A percentile compares a stretch with the other conserved stretches of the same genome.
These are phyloP conservation scores for Rhodotorula glutinis DNA, from an alignment of 1,284 basidiomycete species.

Conservation along the genomic window DNA sequence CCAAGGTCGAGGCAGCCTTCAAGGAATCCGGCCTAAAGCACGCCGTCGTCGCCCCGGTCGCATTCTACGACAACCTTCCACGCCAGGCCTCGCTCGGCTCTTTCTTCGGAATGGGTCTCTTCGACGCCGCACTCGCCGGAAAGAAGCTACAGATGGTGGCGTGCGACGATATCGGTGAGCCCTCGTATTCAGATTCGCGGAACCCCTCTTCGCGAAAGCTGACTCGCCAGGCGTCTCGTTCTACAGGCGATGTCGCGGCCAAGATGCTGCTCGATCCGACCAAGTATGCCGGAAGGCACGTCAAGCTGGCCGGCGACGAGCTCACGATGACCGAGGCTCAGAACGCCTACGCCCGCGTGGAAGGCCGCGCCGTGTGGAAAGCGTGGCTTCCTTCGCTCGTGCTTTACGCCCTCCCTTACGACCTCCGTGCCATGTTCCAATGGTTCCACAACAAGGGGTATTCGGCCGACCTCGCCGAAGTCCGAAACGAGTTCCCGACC, in stretches of 20 bases:
- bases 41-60: conserved; percentile 12
- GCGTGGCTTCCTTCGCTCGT: conserved; percentile 5
- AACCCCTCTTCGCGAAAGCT: too few relatives aligned
- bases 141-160: conserved; percentile 17
- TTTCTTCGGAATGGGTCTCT: conserved; percentile 10
- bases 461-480: not conserved
- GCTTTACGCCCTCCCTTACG: conserved; percentile 10
- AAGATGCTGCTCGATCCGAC: conserved; percentile 10
- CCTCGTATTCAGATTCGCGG: too few relatives aligned
- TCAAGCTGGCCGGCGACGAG: conserved; percentile 20
- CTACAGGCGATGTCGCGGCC: conserved; percentile 16
- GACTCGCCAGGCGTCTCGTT: too few relatives aligned
- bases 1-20: conserved; percentile 20
- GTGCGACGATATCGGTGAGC: conserved; percentile 16
- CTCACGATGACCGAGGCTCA: conserved; percentile 17
- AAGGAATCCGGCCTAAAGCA: conserved; percentile 11
- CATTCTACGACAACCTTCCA: conserved; percentile 14
- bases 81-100: not conserved
- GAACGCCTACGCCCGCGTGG: not conserved
- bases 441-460: conserved; percentile 14
- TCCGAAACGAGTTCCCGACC: conserved; percentile 10
- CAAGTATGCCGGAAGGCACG: conserved; percentile 4
- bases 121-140: conserved; percentile 14
- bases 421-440: conserved; percentile 18
- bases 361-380: conserved; percentile 7